Conservation (phyloP, 192 early-diverging fungal genomes). For the Pilaira anomala region DNA sequence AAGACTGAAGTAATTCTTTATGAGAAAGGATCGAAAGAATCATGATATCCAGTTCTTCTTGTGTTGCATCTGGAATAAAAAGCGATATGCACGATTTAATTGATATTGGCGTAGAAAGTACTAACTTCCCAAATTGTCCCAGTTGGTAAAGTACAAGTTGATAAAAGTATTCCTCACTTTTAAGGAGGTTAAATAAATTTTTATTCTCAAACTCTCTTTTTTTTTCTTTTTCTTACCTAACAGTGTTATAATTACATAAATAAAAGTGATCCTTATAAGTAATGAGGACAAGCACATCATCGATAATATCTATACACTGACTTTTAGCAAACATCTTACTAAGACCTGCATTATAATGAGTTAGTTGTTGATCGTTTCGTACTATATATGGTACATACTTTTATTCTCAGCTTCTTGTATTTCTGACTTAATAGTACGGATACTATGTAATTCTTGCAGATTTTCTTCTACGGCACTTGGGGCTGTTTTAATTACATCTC, state of each 20-base stretch:
- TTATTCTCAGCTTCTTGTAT: not conserved
- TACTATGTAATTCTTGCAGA: too few relatives aligned
- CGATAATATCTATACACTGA: not conserved
- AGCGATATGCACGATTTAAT: not conserved
- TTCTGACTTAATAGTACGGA: too few relatives aligned
- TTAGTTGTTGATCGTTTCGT: not conserved
- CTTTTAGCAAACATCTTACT: not conserved
- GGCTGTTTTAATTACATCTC: too few relatives aligned
- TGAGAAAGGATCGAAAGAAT: not conserved
- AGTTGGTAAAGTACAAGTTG: not conserved
- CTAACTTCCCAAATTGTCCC: not conserved
- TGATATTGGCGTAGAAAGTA: slow-evolving; percentile 3
- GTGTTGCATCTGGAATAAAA: not conserved
- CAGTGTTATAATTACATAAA: not conserved
- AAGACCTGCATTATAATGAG: not conserved
- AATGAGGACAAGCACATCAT: not conserved
- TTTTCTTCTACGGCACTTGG: too few relatives aligned
- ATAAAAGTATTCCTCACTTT: slow-evolving; percentile 16
- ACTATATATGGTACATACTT: not conserved
- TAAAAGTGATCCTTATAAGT: not conserved
- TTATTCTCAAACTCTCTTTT: not conserved
- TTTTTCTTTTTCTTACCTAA: not conserved
- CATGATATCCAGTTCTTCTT: not conserved
- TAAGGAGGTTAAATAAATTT: not conserved
- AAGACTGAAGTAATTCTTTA: not conserved